phyloP scores from a whole-genome alignment of 164 flowering plant species.

The Akebia trifoliata region DNA sequence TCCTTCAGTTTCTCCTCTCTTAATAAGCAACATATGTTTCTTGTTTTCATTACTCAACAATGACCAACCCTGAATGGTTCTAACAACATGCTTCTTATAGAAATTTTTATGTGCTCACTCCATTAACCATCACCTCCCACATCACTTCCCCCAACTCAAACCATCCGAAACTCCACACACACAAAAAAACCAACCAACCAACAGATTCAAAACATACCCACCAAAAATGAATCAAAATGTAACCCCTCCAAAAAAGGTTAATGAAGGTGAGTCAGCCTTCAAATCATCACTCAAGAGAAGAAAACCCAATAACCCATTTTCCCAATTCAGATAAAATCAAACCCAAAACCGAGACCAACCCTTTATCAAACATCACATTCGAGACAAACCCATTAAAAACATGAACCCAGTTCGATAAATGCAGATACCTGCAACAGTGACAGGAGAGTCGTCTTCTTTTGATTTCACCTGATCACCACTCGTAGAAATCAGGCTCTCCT shows the following conservation, averaged over 20 bases:
- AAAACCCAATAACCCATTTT: constrained; percentile 1
- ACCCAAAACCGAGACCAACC: constrained; percentile 6
- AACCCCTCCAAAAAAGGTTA: background rate
- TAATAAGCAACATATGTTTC: too few relatives aligned
- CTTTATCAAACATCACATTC: constrained; percentile 3
- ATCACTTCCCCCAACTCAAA: background rate
- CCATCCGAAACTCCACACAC: background rate
- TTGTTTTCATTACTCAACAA: too few relatives aligned
- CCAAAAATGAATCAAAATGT: background rate
- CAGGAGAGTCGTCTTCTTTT: constrained; percentile 66
- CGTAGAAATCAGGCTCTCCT: constrained; percentile 39
- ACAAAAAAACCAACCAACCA: background rate
- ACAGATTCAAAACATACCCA: background rate
- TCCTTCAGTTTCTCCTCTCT: too few relatives aligned
- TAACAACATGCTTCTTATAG: too few relatives aligned
- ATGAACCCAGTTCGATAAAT: background rate
- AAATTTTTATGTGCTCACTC: too few relatives aligned
- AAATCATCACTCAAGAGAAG: background rate
- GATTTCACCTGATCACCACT: constrained; percentile 35
- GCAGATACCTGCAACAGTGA: constrained; percentile 60
- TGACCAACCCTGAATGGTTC: too few relatives aligned
- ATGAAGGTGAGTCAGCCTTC: too few relatives aligned
- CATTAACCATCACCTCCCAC: too few relatives aligned
- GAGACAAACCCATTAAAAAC: background rate
- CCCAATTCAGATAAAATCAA: constrained; percentile 2